These are phyloP conservation scores for Pichia sp. DNA, from an alignment of 1,139 yeast genomes.

Conservation along the genomic window DNA sequence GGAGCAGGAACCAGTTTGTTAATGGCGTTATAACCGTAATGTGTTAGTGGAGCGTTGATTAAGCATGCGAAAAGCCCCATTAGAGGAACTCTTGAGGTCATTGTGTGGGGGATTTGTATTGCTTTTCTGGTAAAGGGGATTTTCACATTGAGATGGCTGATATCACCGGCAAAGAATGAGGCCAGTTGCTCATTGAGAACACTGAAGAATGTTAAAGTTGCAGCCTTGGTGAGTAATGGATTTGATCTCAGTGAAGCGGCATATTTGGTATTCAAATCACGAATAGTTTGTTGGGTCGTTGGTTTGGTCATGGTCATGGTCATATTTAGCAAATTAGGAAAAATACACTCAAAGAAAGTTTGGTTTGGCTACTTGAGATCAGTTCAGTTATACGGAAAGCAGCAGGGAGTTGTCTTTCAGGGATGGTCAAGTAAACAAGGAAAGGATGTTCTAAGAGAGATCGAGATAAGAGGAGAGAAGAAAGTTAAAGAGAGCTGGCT, in stretches of 20 bases:
- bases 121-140: neutral
- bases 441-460: no score
- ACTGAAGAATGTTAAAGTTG: constrained; percentile 50
- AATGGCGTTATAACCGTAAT: constrained; percentile 43
- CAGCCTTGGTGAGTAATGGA: constrained; percentile 53
- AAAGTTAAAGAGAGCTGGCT: no score
- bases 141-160: constrained; percentile 13
- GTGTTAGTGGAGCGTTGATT: constrained; percentile 69
- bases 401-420: no score
- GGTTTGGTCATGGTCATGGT: no score
- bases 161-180: constrained; percentile 36
- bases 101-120: constrained; percentile 29
- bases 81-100: constrained; percentile 42
- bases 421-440: no score
- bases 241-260: constrained; percentile 13
- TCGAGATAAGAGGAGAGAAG: no score
- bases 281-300: neutral
- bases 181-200: constrained; percentile 56
- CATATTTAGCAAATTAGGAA: no score
- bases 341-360: no score
- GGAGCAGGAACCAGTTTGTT: constrained; percentile 38
- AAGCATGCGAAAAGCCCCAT: constrained; percentile 70
- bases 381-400: no score
- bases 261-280: constrained; percentile 4
- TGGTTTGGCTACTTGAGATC: no score